A percentile compares a stretch with the other conserved stretches of the same genome.
Evolutionary conservation across 2,329 filamentous ascomycete species (phyloP).

Genomic region (Pestalotiopsis sp.): DNA sequence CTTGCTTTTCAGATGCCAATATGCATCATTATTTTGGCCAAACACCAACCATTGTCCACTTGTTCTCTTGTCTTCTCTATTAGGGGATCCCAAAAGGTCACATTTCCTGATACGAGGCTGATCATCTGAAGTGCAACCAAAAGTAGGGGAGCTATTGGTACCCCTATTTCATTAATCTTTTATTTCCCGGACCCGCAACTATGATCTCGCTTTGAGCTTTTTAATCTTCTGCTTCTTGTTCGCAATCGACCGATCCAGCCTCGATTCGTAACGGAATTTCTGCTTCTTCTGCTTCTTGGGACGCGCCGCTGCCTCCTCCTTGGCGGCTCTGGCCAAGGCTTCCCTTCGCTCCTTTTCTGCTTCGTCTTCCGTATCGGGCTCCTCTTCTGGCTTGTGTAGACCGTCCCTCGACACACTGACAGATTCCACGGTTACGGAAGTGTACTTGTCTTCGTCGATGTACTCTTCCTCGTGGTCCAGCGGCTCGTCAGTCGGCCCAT

Average conservation of each 20-base stretch:
- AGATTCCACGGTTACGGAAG: conserved; percentile 90
- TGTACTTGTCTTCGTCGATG: conserved; percentile 93
- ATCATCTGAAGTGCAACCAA: background rate
- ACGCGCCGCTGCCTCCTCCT: conserved; percentile 54
- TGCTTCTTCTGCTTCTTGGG: conserved; percentile 84
- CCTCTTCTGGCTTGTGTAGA: conserved; percentile 56
- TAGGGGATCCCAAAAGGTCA: conserved; percentile 2
- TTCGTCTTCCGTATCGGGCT: conserved; percentile 39
- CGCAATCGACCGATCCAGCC: conserved; percentile 77
- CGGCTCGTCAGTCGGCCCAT: conserved; percentile 45
- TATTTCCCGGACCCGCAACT: background rate
- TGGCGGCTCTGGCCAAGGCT: conserved; percentile 31
- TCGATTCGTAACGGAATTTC: conserved; percentile 91
- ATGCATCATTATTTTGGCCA: background rate
- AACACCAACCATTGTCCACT: background rate
- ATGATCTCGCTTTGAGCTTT: conserved; percentile 32
- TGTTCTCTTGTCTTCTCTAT: background rate
- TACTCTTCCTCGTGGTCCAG: conserved; percentile 90
- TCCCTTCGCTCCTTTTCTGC: conserved; percentile 35
- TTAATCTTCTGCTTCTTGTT: conserved; percentile 72
- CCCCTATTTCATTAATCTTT: background rate
- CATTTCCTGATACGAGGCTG: background rate
- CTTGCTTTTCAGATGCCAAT: background rate
- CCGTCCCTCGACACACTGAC: conserved; percentile 80
- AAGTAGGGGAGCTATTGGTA: background rate